Conservation (phyloP, 371 early-diverging fungal genomes). For the Rhizopus microsporus region DNA sequence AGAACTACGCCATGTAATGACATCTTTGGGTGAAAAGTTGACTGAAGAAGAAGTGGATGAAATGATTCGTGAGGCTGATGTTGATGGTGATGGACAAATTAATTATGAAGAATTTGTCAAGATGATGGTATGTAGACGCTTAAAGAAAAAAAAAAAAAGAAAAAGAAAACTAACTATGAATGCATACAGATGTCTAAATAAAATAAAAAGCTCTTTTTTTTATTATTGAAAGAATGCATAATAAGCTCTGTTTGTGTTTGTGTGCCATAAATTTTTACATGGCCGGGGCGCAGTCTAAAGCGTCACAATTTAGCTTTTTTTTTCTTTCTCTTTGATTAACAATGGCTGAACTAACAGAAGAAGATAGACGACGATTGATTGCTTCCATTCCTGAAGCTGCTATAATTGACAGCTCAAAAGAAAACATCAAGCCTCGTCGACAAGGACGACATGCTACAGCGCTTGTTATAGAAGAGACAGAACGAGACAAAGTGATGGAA, state of each 20-base stretch:
- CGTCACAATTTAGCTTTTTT: background rate
- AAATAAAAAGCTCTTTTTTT: background rate
- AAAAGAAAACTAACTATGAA: background rate
- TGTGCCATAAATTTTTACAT: background rate
- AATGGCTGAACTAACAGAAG: background rate
- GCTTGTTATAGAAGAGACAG: constrained; percentile 38
- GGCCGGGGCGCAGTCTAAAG: background rate
- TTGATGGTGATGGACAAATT: constrained; percentile 76
- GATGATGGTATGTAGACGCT: constrained; percentile 62
- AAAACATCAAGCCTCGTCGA: constrained; percentile 76
- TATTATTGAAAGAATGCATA: background rate
- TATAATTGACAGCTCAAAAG: constrained; percentile 71
- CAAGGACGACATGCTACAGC: constrained; percentile 68
- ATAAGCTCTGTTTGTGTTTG: background rate
- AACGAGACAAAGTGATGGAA: constrained; percentile 36
- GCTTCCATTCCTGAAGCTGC: constrained; percentile 36
- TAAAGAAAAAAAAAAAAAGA: background rate
- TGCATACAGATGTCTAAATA: constrained; percentile 13
- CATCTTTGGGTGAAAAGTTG: constrained; percentile 34
- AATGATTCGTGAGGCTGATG: constrained; percentile 85
- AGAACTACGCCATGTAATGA: constrained; percentile 51
- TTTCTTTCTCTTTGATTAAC: background rate
- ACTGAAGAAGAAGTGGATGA: constrained; percentile 72
- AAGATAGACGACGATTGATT: constrained; percentile 18
- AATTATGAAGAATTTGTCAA: constrained; percentile 91